phyloP scores from a whole-genome alignment of 2,329 filamentous ascomycete genomes.

The Eutypa lata region DNA sequence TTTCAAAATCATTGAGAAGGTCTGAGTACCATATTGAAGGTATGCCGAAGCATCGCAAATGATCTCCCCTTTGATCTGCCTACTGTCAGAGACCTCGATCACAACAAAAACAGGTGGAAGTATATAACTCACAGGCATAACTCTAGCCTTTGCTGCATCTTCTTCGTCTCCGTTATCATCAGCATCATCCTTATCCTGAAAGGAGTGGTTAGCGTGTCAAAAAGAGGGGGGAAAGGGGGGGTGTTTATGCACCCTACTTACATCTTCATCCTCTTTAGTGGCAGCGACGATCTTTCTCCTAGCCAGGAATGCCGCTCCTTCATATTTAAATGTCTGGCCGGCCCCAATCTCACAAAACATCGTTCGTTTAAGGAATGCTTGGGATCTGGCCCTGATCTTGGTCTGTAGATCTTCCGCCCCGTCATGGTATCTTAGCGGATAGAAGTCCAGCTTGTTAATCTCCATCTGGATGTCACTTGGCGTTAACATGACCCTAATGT shows the following conservation, averaged over 20 bases:
- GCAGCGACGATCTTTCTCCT: background rate
- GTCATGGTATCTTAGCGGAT: slow-evolving; percentile 4
- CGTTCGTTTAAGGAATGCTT: slow-evolving; percentile 5
- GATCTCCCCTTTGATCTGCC: slow-evolving; percentile 7
- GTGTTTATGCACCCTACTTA: background rate
- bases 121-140: background rate
- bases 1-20: no score
- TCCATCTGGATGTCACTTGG: no score
- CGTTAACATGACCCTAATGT: no score
- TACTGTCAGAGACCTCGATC: background rate
- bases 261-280: background rate
- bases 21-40: slow-evolving; percentile 1
- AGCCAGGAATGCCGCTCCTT: background rate
- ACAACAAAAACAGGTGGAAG: background rate
- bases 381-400: slow-evolving; percentile 2
- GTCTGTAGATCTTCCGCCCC: background rate
- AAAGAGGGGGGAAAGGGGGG: background rate
- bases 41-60: slow-evolving; percentile 6
- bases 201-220: background rate
- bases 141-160: background rate
- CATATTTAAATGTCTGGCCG: background rate
- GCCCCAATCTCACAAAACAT: slow-evolving; percentile 1
- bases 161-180: background rate
- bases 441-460: slow-evolving; percentile 10
- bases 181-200: background rate